phyloP scores from a whole-genome alignment of 78 protist genomes.

The Cavenderia fasciculata region DNA sequence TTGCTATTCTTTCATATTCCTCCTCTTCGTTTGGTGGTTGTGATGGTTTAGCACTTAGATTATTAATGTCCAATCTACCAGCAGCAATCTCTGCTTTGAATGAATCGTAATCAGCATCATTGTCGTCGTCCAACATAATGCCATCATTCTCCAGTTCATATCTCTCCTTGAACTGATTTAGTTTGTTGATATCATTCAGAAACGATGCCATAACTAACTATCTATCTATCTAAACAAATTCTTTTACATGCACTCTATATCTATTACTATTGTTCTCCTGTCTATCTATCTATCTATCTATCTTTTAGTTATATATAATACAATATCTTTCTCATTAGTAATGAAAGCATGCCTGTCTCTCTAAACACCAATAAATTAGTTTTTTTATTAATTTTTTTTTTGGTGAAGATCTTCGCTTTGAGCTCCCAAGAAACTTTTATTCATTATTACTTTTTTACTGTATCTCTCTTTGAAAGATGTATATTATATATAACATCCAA shows the following conservation, averaged over 20 bases:
- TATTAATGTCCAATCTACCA: neutral
- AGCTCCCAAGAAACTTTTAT: too few species aligned
- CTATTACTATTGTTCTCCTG: too few species aligned
- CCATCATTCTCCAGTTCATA: neutral
- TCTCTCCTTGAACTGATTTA: neutral
- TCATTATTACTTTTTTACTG: too few species aligned
- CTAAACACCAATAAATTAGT: too few species aligned
- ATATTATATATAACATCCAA: too few species aligned
- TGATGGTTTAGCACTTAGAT: neutral
- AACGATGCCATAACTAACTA: neutral
- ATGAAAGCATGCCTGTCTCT: too few species aligned
- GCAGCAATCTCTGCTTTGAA: neutral
- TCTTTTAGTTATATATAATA: too few species aligned
- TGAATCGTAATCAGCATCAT: constrained; percentile 1
- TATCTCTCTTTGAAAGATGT: too few species aligned
- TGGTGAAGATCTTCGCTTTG: too few species aligned
- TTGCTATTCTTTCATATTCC: constrained; percentile 21
- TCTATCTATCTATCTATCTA: too few species aligned
- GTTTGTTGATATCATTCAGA: neutral
- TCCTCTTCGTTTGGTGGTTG: constrained; percentile 11
- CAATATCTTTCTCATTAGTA: too few species aligned
- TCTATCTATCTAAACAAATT: neutral
- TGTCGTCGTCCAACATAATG: neutral
- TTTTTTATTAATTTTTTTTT: too few species aligned
- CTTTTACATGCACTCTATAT: neutral